A percentile compares a stretch with the other conserved stretches of the same genome.
Evolutionary conservation across 345 rosid genomes (phyloP).

Genomic region (Salix brachista): DNA sequence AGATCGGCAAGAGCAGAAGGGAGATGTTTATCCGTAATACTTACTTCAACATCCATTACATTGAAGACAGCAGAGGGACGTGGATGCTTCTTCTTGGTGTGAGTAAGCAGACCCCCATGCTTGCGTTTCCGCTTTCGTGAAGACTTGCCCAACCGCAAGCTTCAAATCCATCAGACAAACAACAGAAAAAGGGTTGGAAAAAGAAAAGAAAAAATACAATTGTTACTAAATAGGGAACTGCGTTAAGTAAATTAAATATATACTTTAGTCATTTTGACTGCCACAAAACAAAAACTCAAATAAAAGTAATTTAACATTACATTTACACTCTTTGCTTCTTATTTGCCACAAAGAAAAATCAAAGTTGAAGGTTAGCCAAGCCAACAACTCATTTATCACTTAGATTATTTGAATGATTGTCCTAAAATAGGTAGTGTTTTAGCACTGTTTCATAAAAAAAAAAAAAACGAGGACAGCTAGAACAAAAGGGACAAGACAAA

Average conservation of each 20-base stretch:
- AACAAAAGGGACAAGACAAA: too few species aligned
- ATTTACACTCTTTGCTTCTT: background rate
- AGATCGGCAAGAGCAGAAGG: constrained; percentile 35
- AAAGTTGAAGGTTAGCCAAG: background rate
- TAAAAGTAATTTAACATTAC: background rate
- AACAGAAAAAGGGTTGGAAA: background rate
- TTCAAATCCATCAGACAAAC: constrained; percentile 30
- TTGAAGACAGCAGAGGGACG: constrained; percentile 34
- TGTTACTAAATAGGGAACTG: background rate
- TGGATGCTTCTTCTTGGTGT: constrained; percentile 70
- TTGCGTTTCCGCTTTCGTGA: constrained; percentile 85
- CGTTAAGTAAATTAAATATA: background rate
- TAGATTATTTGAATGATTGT: constrained; percentile 4
- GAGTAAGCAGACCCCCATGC: constrained; percentile 46
- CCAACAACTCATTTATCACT: background rate
- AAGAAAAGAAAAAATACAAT: background rate
- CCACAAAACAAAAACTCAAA: background rate
- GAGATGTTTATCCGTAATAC: constrained; percentile 34
- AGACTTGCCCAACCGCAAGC: constrained; percentile 67
- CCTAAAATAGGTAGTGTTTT: background rate
- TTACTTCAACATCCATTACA: constrained; percentile 22
- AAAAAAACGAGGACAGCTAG: too few species aligned
- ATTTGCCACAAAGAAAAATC: background rate
- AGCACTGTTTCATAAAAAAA: too few species aligned
- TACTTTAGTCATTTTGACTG: background rate